These are phyloP conservation scores for Mycosphaerella sp. DNA, from an alignment of 2,329 filamentous ascomycete genomes.

Conservation along the genomic window DNA sequence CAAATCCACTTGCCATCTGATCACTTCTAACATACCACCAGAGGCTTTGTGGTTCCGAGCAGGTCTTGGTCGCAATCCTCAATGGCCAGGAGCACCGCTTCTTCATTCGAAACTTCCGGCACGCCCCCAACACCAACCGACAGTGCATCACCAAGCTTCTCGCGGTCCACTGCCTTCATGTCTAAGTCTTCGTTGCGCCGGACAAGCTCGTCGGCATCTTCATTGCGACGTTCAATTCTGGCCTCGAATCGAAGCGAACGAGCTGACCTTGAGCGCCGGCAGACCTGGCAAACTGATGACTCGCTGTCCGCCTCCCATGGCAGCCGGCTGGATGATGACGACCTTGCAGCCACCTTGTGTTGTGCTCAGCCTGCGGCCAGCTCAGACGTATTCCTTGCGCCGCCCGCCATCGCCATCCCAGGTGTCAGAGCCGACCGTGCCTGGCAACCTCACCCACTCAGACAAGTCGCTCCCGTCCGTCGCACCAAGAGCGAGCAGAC, in stretches of 20 bases:
- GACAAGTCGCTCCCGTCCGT: not conserved
- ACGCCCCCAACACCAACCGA: constrained; percentile 16
- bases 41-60: constrained; percentile 20
- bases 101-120: constrained; percentile 8
- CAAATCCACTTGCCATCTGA: not conserved
- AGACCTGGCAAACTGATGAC: constrained; percentile 4
- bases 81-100: constrained; percentile 8
- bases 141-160: constrained; percentile 7
- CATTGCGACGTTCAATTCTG: constrained; percentile 8
- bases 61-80: constrained; percentile 17
- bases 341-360: constrained; percentile 5
- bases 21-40: not conserved
- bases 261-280: not conserved
- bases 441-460: not conserved
- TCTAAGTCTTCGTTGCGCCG: not conserved
- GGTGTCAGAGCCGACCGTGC: not conserved
- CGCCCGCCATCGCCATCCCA: not conserved
- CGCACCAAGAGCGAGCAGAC: constrained; percentile 4
- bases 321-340: constrained; percentile 12
- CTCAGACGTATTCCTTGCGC: not conserved
- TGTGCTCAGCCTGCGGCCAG: not conserved
- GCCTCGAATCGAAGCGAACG: not conserved
- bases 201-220: constrained; percentile 7
- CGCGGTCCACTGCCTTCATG: constrained; percentile 2
- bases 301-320: not conserved